These are phyloP conservation scores for Schizosaccharomyces japonicus DNA, from an alignment of 805 yeast genomes.

Conservation along the genomic window DNA sequence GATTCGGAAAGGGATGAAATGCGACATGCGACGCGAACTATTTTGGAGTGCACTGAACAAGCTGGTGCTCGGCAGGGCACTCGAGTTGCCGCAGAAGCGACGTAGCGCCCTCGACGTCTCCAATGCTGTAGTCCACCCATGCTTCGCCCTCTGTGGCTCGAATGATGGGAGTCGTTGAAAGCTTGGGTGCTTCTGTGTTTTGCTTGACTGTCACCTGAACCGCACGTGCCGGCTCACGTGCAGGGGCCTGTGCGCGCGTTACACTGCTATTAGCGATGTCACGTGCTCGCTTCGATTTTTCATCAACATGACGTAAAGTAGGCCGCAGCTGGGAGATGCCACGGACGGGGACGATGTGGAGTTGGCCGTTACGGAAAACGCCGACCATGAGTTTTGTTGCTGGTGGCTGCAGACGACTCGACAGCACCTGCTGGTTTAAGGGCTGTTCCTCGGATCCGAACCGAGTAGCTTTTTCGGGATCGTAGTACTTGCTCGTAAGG, in stretches of 20 bases:
- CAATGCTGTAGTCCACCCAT: background rate
- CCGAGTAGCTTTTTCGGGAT: background rate
- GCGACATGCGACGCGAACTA: too few species aligned
- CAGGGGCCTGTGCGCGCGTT: background rate
- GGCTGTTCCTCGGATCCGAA: background rate
- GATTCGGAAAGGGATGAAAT: too few species aligned
- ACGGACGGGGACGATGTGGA: background rate
- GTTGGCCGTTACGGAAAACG: background rate
- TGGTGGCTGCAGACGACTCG: background rate
- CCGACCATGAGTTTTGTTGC: constrained; percentile 4
- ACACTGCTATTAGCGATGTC: background rate
- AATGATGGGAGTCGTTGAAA: background rate
- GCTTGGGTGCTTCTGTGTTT: background rate
- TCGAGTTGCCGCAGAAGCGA: background rate
- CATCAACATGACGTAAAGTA: constrained; percentile 1
- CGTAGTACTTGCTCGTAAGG: background rate
- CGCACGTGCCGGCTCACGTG: constrained; percentile 2
- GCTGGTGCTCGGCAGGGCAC: background rate
- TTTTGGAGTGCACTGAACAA: background rate
- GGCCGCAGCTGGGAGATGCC: constrained; percentile 1
- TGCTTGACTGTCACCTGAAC: background rate
- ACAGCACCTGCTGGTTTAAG: background rate
- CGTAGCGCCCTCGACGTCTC: background rate
- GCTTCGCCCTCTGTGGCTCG: background rate
- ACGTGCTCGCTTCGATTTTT: background rate